These are phyloP conservation scores for Micractinium conductrix DNA, from an alignment of 139 green algal species.

Conservation along the genomic window DNA sequence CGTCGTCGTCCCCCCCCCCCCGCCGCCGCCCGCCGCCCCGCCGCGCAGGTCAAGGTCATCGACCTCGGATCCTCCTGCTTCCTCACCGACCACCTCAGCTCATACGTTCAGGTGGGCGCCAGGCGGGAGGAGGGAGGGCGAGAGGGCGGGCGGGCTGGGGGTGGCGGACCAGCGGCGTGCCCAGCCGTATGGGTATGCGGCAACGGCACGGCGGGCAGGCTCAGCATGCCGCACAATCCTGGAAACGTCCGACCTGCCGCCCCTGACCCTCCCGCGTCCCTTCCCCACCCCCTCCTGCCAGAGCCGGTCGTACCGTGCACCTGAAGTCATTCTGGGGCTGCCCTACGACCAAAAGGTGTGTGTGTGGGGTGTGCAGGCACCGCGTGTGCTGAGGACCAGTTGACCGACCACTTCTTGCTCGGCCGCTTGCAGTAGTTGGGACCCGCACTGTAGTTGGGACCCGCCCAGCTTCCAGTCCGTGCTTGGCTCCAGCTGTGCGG, in stretches of 20 bases:
- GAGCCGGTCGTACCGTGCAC: slow-evolving; percentile 92
- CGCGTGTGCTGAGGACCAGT: too few species aligned
- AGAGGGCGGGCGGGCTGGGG: neutral
- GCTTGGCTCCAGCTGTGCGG: too few species aligned
- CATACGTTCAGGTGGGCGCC: slow-evolving; percentile 84
- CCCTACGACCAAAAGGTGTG: slow-evolving; percentile 92
- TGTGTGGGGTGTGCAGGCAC: slow-evolving; percentile 91
- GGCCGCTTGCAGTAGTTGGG: too few species aligned
- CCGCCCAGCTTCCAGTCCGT: too few species aligned
- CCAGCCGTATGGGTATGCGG: too few species aligned
- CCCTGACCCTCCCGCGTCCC: neutral
- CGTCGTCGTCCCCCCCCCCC: too few species aligned
- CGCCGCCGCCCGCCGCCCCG: too few species aligned
- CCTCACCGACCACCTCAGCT: slow-evolving; percentile 88
- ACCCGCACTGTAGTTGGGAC: too few species aligned
- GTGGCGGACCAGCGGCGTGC: neutral
- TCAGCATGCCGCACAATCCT: too few species aligned
- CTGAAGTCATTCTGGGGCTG: slow-evolving; percentile 94
- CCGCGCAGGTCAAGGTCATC: slow-evolving; percentile 95
- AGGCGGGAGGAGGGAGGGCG: neutral
- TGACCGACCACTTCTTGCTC: too few species aligned
- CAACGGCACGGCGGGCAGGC: too few species aligned
- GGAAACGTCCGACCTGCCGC: neutral
- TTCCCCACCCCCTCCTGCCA: slow-evolving; percentile 73
- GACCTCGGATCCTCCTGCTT: slow-evolving; percentile 96